phyloP scores from a whole-genome alignment of 1,284 basidiomycete genomes.

The Moniliophthora roreri region DNA sequence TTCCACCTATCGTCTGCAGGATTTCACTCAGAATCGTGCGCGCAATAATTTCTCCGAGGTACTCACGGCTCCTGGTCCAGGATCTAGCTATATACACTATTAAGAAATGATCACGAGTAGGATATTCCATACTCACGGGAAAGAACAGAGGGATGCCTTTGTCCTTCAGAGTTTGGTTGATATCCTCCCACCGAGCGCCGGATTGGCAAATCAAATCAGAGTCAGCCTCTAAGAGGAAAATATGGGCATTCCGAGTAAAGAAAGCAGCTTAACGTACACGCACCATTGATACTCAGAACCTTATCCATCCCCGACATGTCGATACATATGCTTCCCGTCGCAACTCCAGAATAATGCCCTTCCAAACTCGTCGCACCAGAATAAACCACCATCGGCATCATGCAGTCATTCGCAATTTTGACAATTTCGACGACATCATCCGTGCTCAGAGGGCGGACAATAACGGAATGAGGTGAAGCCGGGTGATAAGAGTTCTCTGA shows the following conservation, averaged over 20 bases:
- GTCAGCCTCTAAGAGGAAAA: constrained; percentile 44
- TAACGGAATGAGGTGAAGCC: constrained; percentile 60
- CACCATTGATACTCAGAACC: constrained; percentile 51
- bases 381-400: constrained; percentile 68
- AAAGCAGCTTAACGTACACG: constrained; percentile 8
- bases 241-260: too few species aligned
- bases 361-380: constrained; percentile 72
- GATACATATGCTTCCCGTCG: constrained; percentile 65
- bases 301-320: constrained; percentile 68
- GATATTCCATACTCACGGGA: constrained; percentile 43
- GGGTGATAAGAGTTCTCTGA: constrained; percentile 72
- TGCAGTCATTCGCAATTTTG: constrained; percentile 61
- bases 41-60: too few species aligned
- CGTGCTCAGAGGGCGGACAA: constrained; percentile 56
- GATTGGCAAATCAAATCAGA: constrained; percentile 80
- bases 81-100: constrained; percentile 40
- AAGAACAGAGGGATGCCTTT: constrained; percentile 71
- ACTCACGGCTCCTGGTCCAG: constrained; percentile 52
- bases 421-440: constrained; percentile 72
- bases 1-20: constrained; percentile 52
- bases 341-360: constrained; percentile 60
- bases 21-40: too few species aligned
- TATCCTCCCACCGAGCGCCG: constrained; percentile 86
- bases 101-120: not conserved
- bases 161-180: constrained; percentile 75